These are phyloP conservation scores for Chionographis japonica DNA, from an alignment of 106 monocot species.

Conservation along the genomic window DNA sequence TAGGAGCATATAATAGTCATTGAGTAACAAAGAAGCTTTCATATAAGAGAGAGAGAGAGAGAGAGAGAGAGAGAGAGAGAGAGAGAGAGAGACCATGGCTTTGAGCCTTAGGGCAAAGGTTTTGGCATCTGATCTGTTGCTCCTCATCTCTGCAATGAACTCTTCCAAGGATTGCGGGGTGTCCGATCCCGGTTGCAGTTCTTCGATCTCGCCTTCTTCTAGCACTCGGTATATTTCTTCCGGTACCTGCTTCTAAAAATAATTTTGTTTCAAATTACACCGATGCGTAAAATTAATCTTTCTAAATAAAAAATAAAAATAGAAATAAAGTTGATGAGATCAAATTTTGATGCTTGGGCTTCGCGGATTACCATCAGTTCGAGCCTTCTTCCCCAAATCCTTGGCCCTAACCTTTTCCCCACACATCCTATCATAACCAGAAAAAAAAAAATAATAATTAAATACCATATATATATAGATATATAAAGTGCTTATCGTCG, in stretches of 20 bases:
- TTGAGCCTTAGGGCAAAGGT: constrained; percentile 61
- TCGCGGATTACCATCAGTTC: constrained; percentile 27
- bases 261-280: no score
- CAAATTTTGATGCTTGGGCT: neutral
- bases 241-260: constrained; percentile 22
- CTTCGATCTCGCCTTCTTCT: constrained; percentile 14
- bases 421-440: constrained; percentile 40
- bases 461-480: neutral
- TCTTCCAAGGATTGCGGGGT: constrained; percentile 52
- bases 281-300: neutral
- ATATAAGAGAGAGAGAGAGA: no score
- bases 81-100: constrained; percentile 37
- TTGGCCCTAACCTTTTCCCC: constrained; percentile 43
- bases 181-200: constrained; percentile 7
- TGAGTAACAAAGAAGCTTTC: no score
- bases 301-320: neutral
- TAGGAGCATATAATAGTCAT: no score
- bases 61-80: neutral
- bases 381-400: constrained; percentile 31
- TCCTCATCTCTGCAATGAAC: constrained; percentile 53
- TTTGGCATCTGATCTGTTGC: constrained; percentile 39
- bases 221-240: constrained; percentile 54
- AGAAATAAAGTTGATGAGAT: neutral
- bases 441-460: constrained; percentile 3
- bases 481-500: neutral